Evolutionary conservation across 345 rosid species (phyloP), one percentile per base, ranked within the genome.

Genomic region (Eucalyptus melliodora): DNA sequence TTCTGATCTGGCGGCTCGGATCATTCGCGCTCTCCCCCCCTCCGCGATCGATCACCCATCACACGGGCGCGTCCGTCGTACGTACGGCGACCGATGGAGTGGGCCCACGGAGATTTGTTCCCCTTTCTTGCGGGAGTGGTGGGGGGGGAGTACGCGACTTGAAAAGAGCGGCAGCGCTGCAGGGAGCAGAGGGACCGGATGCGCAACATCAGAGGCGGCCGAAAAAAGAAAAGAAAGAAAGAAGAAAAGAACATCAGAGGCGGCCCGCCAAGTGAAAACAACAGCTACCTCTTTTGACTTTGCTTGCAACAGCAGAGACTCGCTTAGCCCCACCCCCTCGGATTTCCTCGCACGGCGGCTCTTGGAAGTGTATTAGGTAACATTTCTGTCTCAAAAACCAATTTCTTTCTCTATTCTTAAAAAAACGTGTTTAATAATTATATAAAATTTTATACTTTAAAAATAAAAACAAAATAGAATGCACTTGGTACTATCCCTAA

Each of bases 371-470:
- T 16, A 3, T 6, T 51, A 0, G 9, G 21, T 51, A 16, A 51
- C 21, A 51, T 51, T 51, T 16, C 0, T 6, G 4, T 50, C 3
- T 16, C 1, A 7, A 50, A 16, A 6, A 50, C 16, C 7, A 50
- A 50, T 50, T 50, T 50, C 4, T 45, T 45, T 45, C 47, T 45
- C 47, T 3, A 45, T 45, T 3, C 47, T 45, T 45, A 45, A 50
- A 50, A 50, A 0, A 6, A 6, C 1, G 1, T 50, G 55, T 51
- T 0, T 16, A 3, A 51, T 3, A 51, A 50, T 0, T 50, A 50
- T 2, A 50, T 5, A 50, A 50, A 50, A 50, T 5, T 50, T 50
- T 5, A 2, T 5, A 50, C 2, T 15, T 6, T 50, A 2, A 2
- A 5, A 50, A 51, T 50, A 50, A 50, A 50, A 16, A 16, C 3